Base-by-base conservation (phyloP, 352 stramenopile species). In the Globisporangium camurandrum region DNA sequence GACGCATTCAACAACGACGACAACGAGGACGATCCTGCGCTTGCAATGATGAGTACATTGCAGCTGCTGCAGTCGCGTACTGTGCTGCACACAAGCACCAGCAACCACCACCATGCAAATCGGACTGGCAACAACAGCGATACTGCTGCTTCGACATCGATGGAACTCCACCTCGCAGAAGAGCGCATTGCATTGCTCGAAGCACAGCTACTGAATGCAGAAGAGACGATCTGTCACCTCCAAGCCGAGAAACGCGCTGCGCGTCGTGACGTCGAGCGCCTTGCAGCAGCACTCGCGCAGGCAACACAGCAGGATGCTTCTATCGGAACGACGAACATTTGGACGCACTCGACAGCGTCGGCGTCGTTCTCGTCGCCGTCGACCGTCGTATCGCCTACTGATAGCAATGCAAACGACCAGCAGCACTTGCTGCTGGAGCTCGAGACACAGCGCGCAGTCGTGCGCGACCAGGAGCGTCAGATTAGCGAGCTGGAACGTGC, bases 181-280 rank as follows among this genome's bases (percentile, higher is more conserved):
- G 74, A 87, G 42, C 67, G 68, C 10, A 55, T 88, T 10, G 46
- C 46, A 6, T 44, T 49, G 46, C 62, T 91, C 16, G 70, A 86
- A 46, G 43, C 54, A 22, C 68, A 78, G 51, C 61, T 88, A 20
- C 57, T 91, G 47, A 66, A 83, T 45, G 70, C 73, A 7, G 79
- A 91, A 42, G 76, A 91, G 53, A 72, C 69, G 4, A 87, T 88
- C 37, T 81, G 72, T 55, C 79, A 91, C 60, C 61, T 91, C 10
- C 73, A 80, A 47, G 75, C 76, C 1, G 79, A 91, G 69, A 87
- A 86, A 27, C 54, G 77, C 10, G 66, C 72, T 12, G 69, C 78
- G 7, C 54, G 71, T 53, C 62, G 76, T 17, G 54, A 78, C 20
- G 64, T 83, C 14, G 76, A 91, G 62, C 66, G 61, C n/a, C 61